Percentiles rank a stretch among this genome's conserved stretches.
These are phyloP conservation scores for Phoenix roebelenii DNA, from an alignment of 176 grass and related monocot genomes.

Conservation along the genomic window DNA sequence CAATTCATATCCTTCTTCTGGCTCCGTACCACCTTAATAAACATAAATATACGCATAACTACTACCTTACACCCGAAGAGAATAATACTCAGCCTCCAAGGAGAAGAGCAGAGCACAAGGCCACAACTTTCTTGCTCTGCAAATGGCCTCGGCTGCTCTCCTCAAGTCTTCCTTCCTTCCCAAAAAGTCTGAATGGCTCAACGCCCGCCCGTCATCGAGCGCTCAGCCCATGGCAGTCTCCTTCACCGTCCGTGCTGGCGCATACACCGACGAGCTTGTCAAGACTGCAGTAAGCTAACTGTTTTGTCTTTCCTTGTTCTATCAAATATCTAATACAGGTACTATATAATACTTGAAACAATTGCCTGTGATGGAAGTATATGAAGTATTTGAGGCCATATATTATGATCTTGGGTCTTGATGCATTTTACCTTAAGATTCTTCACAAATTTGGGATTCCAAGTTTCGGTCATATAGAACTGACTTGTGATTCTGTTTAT, in stretches of 20 bases:
- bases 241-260: conserved; percentile 53
- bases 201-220: conserved; percentile 8
- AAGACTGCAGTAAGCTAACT: conserved; percentile 61
- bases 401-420: no score
- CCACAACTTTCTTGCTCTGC: conserved; percentile 1
- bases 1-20: conserved; percentile 61
- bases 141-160: conserved; percentile 90
- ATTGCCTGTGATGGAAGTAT: no score
- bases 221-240: conserved; percentile 46
- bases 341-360: no score
- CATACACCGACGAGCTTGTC: conserved; percentile 80
- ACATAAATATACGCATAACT: conserved; percentile 45
- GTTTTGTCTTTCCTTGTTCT: conserved; percentile 1
- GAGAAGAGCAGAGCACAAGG: conserved; percentile 33
- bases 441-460: no score
- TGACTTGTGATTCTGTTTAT: no score
- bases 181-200: conserved; percentile 78
- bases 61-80: conserved; percentile 34
- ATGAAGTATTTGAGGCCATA: no score
- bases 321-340: no score
- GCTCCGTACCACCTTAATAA: conserved; percentile 17
- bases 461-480: no score
- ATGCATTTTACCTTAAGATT: no score
- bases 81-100: conserved; percentile 16
- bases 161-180: conserved; percentile 99